Base-by-base conservation (phyloP, 441 rosid species). In the Aquilaria agallochum region DNA sequence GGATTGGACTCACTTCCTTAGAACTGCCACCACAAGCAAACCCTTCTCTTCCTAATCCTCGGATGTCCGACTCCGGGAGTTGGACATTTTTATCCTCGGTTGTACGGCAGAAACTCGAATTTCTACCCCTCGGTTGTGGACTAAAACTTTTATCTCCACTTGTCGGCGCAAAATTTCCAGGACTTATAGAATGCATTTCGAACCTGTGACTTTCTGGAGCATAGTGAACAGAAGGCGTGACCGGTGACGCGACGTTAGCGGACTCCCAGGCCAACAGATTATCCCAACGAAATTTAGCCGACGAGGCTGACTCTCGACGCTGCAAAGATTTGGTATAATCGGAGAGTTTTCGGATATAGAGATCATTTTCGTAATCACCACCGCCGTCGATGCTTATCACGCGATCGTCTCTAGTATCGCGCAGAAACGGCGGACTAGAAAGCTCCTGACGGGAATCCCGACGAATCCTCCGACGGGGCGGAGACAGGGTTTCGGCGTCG, bases 271-370 rank as follows among this genome's bases (percentile, higher is more conserved):
- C 72, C 62, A 59, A 31, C 40, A 77, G 64, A 40, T 55, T 72
- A 50, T 66, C 64, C 87, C 84, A 75, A 20, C 56, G 76, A 53
- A 74, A 82, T 71, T 79, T 79, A 14, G 12, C 49, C 9, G 63
- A 68, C 10, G 76, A 40, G 2, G 76, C 65, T 5, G 50, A 63
- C 12, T 51, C 56, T 50, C 52, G 57, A 20, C 60, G 31, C 46
- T 59, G 31, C 53, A 60, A 55, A 1, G 73, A 60, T 5, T 71
- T 73, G 31, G 65, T 64, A 48, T 64, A 69, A 53, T 53, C 66
- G 5, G 74, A 51, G 14, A 64, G 55, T 50, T 67, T 62, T 12
- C 47, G 55, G 58, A 63, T 2, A 42, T 58, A 54, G 59, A 36
- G n/a, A 11, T 52, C 63, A 12, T 56, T 53, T 4, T 59, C 27